Percentiles rank a stretch among this genome's conserved stretches.
Evolutionary conservation across 176 grass and related monocot species (phyloP).

Genomic region (Thalia dealbata): DNA sequence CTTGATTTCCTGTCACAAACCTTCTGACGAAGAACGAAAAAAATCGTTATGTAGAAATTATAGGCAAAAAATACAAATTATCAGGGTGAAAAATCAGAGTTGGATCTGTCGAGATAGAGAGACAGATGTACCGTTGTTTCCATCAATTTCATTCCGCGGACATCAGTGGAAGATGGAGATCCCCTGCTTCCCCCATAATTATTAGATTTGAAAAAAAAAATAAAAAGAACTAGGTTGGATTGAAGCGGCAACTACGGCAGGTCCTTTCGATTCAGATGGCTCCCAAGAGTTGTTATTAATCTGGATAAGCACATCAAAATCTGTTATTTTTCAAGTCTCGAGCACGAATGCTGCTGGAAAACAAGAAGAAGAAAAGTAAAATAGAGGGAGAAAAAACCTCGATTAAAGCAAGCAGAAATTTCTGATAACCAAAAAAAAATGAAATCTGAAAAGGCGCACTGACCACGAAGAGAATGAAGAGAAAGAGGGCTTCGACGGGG

Average conservation of each 20-base stretch:
- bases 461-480: neutral
- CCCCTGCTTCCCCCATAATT: neutral
- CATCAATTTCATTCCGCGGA: neutral
- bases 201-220: neutral
- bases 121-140: neutral
- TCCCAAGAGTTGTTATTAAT: no score
- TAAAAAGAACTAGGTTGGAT: no score
- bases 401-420: neutral
- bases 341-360: no score
- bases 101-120: neutral
- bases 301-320: no score
- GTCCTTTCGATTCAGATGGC: no score
- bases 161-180: neutral
- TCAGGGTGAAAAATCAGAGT: neutral
- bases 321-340: no score
- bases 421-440: neutral
- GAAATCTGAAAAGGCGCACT: neutral
- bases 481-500: no score
- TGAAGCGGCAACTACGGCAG: neutral
- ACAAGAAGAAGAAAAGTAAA: no score
- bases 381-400: no score
- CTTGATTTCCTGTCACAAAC: neutral
- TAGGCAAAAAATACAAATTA: neutral
- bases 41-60: neutral
- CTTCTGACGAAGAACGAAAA: neutral